Conservation (phyloP, 768 basidiomycete genomes). For the Boletus rubescentipes region DNA sequence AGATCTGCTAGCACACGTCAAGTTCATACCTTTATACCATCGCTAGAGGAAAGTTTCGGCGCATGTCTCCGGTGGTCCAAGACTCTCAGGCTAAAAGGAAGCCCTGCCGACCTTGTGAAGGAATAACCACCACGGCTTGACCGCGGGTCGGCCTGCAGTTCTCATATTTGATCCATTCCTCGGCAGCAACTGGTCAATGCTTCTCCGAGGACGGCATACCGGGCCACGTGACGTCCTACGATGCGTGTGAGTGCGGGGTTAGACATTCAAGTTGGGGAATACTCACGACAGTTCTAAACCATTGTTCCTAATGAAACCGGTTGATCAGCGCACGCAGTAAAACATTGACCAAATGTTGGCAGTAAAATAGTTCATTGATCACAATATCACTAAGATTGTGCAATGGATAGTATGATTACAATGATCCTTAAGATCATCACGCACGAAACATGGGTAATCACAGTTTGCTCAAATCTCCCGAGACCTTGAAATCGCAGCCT, state of each 20-base stretch:
- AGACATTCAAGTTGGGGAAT: neutral
- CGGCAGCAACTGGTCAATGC: neutral
- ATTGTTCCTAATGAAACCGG: neutral
- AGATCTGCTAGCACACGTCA: neutral
- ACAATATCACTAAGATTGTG: neutral
- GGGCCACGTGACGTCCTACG: neutral
- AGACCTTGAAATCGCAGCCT: conserved; percentile 73
- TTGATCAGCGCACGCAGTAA: neutral
- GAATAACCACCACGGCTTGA: neutral
- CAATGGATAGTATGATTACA: conserved; percentile 12
- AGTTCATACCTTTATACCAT: conserved; percentile 12
- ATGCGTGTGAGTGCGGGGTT: neutral
- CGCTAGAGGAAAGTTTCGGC: neutral
- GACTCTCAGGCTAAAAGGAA: conserved; percentile 1
- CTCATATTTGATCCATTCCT: conserved; percentile 10
- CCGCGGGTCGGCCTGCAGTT: neutral
- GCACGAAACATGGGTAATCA: conserved; percentile 26
- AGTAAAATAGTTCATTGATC: neutral
- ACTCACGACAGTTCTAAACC: neutral
- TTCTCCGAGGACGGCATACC: neutral
- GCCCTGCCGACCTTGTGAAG: conserved; percentile 1
- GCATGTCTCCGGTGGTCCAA: neutral
- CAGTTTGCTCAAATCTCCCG: conserved; percentile 48
- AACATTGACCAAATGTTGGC: neutral
- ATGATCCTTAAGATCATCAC: neutral